phyloP scores from a whole-genome alignment of 1,284 basidiomycete species.

The Malassezia obtusa region DNA sequence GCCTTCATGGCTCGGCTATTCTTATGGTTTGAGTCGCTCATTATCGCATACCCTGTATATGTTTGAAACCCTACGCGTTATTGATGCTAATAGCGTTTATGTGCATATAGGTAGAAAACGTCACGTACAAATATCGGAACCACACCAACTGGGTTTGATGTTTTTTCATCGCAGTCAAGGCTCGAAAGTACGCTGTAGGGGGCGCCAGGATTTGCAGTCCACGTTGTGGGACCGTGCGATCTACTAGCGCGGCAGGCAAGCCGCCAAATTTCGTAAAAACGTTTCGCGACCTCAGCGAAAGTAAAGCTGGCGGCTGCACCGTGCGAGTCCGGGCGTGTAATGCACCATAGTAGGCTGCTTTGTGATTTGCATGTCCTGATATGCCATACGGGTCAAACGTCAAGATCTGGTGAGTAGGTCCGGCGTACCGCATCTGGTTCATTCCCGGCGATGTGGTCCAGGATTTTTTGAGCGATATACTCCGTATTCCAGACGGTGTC shows the following conservation, averaged over 20 bases:
- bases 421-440: slow-evolving; percentile 17
- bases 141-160: slow-evolving; percentile 41
- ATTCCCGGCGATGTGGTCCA: slow-evolving; percentile 53
- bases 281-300: slow-evolving; percentile 8
- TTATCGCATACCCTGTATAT: background rate
- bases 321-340: background rate
- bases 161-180: slow-evolving; percentile 31
- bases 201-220: background rate
- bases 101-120: slow-evolving; percentile 36
- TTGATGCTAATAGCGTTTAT: slow-evolving; percentile 19
- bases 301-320: background rate
- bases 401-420: slow-evolving; percentile 55
- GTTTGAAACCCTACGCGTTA: no score
- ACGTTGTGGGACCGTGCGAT: background rate
- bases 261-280: slow-evolving; percentile 11
- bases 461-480: slow-evolving; percentile 58
- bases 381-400: slow-evolving; percentile 79
- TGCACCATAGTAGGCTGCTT: slow-evolving; percentile 57
- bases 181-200: background rate
- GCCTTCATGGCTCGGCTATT: background rate
- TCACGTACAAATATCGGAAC: slow-evolving; percentile 41
- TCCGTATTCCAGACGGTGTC: slow-evolving; percentile 59
- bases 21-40: background rate
- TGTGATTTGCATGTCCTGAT: slow-evolving; percentile 81
- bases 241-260: background rate